Base-by-base conservation (phyloP, 768 basidiomycete species). In the Kwoniella newhampshirensis region DNA sequence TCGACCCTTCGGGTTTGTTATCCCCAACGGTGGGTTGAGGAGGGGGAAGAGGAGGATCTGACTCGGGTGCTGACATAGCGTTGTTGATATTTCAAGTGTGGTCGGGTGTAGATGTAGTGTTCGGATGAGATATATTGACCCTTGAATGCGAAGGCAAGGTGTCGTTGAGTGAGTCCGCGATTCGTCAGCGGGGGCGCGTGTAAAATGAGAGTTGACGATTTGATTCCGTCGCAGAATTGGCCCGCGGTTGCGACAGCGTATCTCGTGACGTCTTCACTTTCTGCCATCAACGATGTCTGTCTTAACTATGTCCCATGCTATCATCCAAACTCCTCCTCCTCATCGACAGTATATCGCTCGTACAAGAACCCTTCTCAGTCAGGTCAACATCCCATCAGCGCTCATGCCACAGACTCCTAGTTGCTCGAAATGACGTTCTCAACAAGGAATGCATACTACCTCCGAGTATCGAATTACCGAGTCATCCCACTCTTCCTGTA, bases 401-500 rank as follows among this genome's bases (percentile, higher is more conserved):
- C n/a, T n/a, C n/a, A n/a, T n/a, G n/a, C n/a, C n/a, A n/a, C n/a
- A n/a, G n/a, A n/a, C n/a, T n/a, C n/a, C n/a, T n/a, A n/a, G n/a
- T n/a, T n/a, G n/a, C n/a, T n/a, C n/a, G n/a, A n/a, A n/a, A 88
- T 88, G 87, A 75, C 79, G 0, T 91, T 88, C 74, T 79, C 80
- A 26, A 80, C 85, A 18, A 81, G 89, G 44, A 94, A 92, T 70
- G 81, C 85, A 0, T 88, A 86, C 69, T 91, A 92, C 73, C 80
- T 96, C 53, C 84, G 91, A 41, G 84, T 91, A 48, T 89, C 89
- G 4, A 81, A 85, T 46, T 82, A 81, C 36, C 81, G 81, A 25
- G 82, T 89, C 13, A 75, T 93, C n/a, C 91, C 91, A 2, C 75
- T 91, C 55, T 91, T 90, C 78, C 77, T 92, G 3, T 93, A 92